These are phyloP conservation scores for Fusarium sarcochroum DNA, from an alignment of 2,329 filamentous ascomycete species.

Conservation along the genomic window DNA sequence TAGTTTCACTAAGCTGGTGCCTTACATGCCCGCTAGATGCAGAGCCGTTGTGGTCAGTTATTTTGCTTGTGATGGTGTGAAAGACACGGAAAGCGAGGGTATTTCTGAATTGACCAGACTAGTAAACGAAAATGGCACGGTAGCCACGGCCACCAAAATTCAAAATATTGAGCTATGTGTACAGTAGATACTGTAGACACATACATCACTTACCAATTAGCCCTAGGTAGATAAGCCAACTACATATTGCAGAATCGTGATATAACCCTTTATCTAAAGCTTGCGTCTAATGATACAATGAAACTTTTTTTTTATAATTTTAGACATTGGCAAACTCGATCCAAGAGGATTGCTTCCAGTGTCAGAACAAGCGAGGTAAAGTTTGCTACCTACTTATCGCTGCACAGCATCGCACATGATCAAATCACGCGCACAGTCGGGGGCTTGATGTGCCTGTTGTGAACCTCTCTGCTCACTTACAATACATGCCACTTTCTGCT, in stretches of 20 bases:
- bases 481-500: slow-evolving; percentile 18
- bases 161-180: too few relatives aligned
- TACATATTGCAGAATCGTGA: too few relatives aligned
- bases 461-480: neutral
- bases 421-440: slow-evolving; percentile 27
- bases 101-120: neutral
- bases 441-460: slow-evolving; percentile 3
- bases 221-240: too few relatives aligned
- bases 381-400: slow-evolving; percentile 12
- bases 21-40: slow-evolving; percentile 39
- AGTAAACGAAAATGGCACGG: neutral
- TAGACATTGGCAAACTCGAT: neutral
- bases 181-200: too few relatives aligned
- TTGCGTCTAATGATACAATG: neutral
- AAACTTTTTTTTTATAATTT: slow-evolving; percentile 1
- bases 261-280: neutral
- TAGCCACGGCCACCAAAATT: neutral
- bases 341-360: neutral
- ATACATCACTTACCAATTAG: too few relatives aligned
- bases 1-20: slow-evolving; percentile 41
- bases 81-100: neutral
- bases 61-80: slow-evolving; percentile 18
- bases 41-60: slow-evolving; percentile 13
- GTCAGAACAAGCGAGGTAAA: slow-evolving; percentile 21
- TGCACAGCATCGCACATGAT: slow-evolving; percentile 24